These are phyloP conservation scores for Recurvomyces mirabilis DNA, from an alignment of 495 filamentous ascomycete species.

Conservation along the genomic window DNA sequence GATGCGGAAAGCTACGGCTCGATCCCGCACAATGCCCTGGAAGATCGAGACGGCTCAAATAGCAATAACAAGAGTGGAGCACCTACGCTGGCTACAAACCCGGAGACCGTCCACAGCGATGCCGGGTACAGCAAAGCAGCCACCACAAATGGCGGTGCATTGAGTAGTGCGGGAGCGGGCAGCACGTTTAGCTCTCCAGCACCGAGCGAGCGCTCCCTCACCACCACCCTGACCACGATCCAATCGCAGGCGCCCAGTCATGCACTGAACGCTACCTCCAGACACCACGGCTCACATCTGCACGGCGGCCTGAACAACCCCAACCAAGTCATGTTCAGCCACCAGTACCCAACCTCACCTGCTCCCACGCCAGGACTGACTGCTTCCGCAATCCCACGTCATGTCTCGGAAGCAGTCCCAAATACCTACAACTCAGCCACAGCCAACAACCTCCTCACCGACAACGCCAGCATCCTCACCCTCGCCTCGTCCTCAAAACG, in stretches of 20 bases:
- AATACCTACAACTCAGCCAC: conserved; percentile 80
- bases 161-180: conserved; percentile 58
- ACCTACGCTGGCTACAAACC: conserved; percentile 70
- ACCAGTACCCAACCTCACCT: conserved; percentile 70
- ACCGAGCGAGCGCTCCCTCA: conserved; percentile 80
- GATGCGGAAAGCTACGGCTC: conserved; percentile 27
- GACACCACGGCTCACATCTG: conserved; percentile 36
- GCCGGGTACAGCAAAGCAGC: conserved; percentile 66
- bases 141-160: conserved; percentile 54
- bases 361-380: conserved; percentile 35
- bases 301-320: conserved; percentile 21
- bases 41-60: conserved; percentile 37
- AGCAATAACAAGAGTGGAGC: conserved; percentile 57
- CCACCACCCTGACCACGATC: conserved; percentile 91
- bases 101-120: conserved; percentile 61
- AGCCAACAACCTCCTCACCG: conserved; percentile 82
- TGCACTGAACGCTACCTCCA: conserved; percentile 36
- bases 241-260: conserved; percentile 71
- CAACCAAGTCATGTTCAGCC: conserved; percentile 63
- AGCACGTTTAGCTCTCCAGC: conserved; percentile 92
- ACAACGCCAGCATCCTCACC: conserved; percentile 91
- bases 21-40: conserved; percentile 3
- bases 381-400: conserved; percentile 62
- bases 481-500: conserved; percentile 93
- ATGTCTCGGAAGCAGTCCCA: conserved; percentile 55